These are phyloP conservation scores for Salix caprea DNA, from an alignment of 345 rosid species.

Conservation along the genomic window DNA sequence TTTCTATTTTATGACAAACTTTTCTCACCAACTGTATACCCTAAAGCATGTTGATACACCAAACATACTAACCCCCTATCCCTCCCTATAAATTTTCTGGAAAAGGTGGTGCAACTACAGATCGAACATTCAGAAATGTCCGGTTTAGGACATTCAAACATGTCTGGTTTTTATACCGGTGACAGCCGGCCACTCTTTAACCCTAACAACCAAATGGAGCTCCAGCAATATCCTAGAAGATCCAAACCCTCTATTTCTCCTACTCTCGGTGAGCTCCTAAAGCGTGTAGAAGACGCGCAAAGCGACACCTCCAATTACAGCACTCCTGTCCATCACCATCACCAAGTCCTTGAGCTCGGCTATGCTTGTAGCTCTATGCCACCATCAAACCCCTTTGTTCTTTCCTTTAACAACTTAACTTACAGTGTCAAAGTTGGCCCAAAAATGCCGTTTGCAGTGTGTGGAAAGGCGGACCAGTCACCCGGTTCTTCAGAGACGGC, in stretches of 20 bases:
- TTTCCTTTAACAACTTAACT: slow-evolving; percentile 58
- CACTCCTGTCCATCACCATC: slow-evolving; percentile 13
- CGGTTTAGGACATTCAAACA: not conserved
- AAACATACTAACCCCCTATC: slow-evolving; percentile 1
- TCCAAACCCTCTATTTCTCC: slow-evolving; percentile 33
- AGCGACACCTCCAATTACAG: slow-evolving; percentile 17
- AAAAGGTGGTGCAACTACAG: slow-evolving; percentile 19
- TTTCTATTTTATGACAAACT: not conserved
- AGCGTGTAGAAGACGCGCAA: slow-evolving; percentile 53
- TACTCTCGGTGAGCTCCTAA: slow-evolving; percentile 60
- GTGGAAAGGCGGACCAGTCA: slow-evolving; percentile 15
- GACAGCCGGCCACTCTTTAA: not conserved
- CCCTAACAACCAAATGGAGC: slow-evolving; percentile 31
- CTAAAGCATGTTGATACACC: not conserved
- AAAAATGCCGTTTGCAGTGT: slow-evolving; percentile 34
- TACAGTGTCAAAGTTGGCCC: slow-evolving; percentile 56
- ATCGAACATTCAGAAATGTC: not conserved
- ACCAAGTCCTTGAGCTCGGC: slow-evolving; percentile 33
- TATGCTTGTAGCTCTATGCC: slow-evolving; percentile 40
- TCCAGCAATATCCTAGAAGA: slow-evolving; percentile 29
- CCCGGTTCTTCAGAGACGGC: slow-evolving; percentile 7
- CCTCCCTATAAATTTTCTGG: slow-evolving; percentile 25
- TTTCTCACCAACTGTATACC: not conserved
- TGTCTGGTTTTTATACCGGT: not conserved
- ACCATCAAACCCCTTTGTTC: slow-evolving; percentile 58